Conservation (phyloP, 2,329 filamentous ascomycete genomes). For the Penicillium aurantiogriseum region DNA sequence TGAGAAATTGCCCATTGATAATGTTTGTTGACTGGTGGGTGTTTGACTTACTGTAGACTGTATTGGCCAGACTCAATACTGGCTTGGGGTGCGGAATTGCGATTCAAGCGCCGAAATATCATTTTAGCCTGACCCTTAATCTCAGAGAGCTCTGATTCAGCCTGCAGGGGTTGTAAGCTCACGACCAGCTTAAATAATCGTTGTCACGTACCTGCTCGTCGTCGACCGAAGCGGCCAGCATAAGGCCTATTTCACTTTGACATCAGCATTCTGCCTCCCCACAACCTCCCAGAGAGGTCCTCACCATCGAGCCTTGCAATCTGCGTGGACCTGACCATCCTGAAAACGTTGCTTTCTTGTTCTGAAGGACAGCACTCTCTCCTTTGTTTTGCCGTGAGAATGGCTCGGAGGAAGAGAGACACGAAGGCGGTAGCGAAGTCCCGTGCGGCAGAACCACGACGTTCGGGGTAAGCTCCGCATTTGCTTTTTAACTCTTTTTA, state of each 20-base stretch:
- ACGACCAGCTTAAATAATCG: background rate
- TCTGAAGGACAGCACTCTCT: slow-evolving; percentile 7
- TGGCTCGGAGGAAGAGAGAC: slow-evolving; percentile 27
- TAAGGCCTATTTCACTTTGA: slow-evolving; percentile 64
- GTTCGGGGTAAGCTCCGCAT: slow-evolving; percentile 22
- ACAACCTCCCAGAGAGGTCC: slow-evolving; percentile 23
- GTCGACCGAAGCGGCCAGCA: slow-evolving; percentile 92
- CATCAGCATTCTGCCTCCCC: slow-evolving; percentile 23
- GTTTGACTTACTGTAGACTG: slow-evolving; percentile 71
- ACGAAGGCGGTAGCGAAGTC: slow-evolving; percentile 33
- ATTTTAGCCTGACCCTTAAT: slow-evolving; percentile 90
- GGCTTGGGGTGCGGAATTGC: slow-evolving; percentile 85
- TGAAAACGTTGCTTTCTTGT: slow-evolving; percentile 12
- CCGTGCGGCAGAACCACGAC: slow-evolving; percentile 28
- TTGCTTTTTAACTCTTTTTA: background rate
- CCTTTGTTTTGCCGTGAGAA: slow-evolving; percentile 29
- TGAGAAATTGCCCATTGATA: slow-evolving; percentile 6
- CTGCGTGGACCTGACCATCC: slow-evolving; percentile 88
- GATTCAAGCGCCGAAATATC: slow-evolving; percentile 81
- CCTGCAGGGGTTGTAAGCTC: slow-evolving; percentile 39
- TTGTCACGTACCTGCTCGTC: slow-evolving; percentile 67
- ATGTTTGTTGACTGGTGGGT: background rate
- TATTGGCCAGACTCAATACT: slow-evolving; percentile 83
- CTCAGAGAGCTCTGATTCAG: slow-evolving; percentile 74
- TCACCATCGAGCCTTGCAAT: slow-evolving; percentile 89